Evolutionary conservation across 1,284 basidiomycete genomes (phyloP).

Genomic region (Fomitiporia mediterranea): DNA sequence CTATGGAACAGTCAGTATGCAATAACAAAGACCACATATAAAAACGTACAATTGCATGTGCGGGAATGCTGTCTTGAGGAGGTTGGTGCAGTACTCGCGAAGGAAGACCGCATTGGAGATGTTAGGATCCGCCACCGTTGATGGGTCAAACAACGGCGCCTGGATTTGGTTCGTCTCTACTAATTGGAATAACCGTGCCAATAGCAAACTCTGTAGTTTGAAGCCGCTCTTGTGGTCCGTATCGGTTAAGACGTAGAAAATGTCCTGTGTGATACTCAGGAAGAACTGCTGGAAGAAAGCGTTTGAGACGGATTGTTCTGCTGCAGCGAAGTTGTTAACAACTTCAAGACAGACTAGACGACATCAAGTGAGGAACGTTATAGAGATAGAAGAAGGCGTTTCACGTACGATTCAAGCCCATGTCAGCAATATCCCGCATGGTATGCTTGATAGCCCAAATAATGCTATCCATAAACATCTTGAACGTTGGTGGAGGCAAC

Average conservation of each 20-base stretch:
- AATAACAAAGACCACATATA: constrained; percentile 10
- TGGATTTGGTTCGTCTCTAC: constrained; percentile 82
- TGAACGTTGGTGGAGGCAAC: constrained; percentile 91
- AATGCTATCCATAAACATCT: constrained; percentile 97
- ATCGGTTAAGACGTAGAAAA: constrained; percentile 97
- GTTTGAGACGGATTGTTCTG: constrained; percentile 70
- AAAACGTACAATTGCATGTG: constrained; percentile 76
- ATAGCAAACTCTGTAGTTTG: constrained; percentile 85
- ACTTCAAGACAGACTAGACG: constrained; percentile 85
- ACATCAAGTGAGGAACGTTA: constrained; percentile 21
- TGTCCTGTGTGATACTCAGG: constrained; percentile 91
- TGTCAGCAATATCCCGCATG: constrained; percentile 98
- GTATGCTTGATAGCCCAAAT: constrained; percentile 99
- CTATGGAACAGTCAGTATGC: constrained; percentile 32
- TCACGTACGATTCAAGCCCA: constrained; percentile 77
- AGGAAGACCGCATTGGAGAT: constrained; percentile 84
- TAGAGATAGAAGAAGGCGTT: constrained; percentile 8
- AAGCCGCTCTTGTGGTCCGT: constrained; percentile 98
- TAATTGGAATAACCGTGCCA: constrained; percentile 92
- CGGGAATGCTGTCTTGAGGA: constrained; percentile 86
- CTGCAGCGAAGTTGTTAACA: constrained; percentile 90
- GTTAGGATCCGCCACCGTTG: constrained; percentile 66
- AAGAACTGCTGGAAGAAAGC: constrained; percentile 91
- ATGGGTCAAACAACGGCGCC: constrained; percentile 83
- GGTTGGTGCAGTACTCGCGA: constrained; percentile 82